A percentile compares a stretch with the other conserved stretches of the same genome.
These are phyloP conservation scores for Eucalyptus sp. DNA, from an alignment of 345 rosid genomes.

Conservation along the genomic window DNA sequence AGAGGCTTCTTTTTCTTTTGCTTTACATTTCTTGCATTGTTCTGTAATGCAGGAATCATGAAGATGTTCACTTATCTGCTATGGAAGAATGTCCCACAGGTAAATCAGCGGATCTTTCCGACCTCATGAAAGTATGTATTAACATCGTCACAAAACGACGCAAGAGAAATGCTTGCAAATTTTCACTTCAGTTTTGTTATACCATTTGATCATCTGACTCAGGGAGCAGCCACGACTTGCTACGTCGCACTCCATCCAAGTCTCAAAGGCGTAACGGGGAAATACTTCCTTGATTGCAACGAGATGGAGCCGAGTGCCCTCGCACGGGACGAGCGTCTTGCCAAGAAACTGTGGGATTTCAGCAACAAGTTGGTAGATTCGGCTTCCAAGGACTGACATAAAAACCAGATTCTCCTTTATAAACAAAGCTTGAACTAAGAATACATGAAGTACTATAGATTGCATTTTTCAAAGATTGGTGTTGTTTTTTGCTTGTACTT, in stretches of 20 bases:
- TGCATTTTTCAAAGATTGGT: not conserved
- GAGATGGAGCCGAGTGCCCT: conserved; percentile 40
- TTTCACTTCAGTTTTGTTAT: not conserved
- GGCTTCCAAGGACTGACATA: conserved; percentile 5
- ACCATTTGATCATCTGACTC: not conserved
- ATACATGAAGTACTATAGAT: not conserved
- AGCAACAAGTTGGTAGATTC: conserved; percentile 46
- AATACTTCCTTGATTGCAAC: conserved; percentile 76
- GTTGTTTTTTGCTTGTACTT: not conserved
- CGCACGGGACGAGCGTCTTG: conserved; percentile 49
- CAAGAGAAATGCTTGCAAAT: not conserved
- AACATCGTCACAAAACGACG: not conserved
- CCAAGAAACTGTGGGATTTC: conserved; percentile 65
- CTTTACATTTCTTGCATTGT: not conserved
- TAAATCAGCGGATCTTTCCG: not conserved
- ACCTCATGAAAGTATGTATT: not conserved
- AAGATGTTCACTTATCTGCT: conserved; percentile 43
- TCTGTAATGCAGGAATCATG: conserved; percentile 32
- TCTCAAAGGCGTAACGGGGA: conserved; percentile 55
- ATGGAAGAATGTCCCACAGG: conserved; percentile 94
- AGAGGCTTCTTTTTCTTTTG: not conserved
- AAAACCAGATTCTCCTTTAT: not conserved
- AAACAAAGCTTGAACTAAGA: not conserved
- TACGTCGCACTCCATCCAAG: conserved; percentile 70
- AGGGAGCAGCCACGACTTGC: conserved; percentile 99